phyloP scores from a whole-genome alignment of 2,329 filamentous ascomycete genomes.

The Sporothrix brunneoviolacea region DNA sequence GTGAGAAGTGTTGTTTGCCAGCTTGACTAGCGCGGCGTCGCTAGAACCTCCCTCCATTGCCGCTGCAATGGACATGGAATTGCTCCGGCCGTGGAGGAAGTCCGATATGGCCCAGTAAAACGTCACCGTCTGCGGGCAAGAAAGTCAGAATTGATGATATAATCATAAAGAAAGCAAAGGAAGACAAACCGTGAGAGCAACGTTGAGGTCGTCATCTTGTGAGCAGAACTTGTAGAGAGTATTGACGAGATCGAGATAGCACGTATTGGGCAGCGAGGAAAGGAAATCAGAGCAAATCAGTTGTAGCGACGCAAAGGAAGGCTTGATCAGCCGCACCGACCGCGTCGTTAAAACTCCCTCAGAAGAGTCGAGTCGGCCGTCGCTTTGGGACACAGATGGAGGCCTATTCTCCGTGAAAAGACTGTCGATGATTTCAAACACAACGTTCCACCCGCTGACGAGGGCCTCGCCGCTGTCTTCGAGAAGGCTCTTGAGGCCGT shows the following conservation, averaged over 20 bases:
- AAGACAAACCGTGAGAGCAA: conserved; percentile 73
- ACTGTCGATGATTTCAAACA: conserved; percentile 78
- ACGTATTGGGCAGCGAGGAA: conserved; percentile 62
- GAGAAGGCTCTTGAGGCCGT: conserved; percentile 73
- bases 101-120: conserved; percentile 96
- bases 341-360: conserved; percentile 39
- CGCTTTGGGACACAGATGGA: conserved; percentile 25
- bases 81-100: conserved; percentile 61
- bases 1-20: conserved; percentile 53
- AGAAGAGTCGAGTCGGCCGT: conserved; percentile 25
- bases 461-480: conserved; percentile 85
- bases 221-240: conserved; percentile 84
- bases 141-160: not conserved
- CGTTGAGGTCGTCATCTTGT: conserved; percentile 88
- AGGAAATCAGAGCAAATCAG: conserved; percentile 94
- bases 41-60: conserved; percentile 48
- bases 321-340: conserved; percentile 71
- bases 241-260: conserved; percentile 71
- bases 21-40: conserved; percentile 49
- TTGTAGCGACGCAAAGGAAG: conserved; percentile 83
- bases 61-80: conserved; percentile 50
- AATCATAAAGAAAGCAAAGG: not conserved
- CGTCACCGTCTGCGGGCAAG: conserved; percentile 62
- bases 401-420: conserved; percentile 54
- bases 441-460: conserved; percentile 74